These are phyloP conservation scores for Fusarium beomiforme DNA, from an alignment of 2,329 filamentous ascomycete genomes.

Conservation along the genomic window DNA sequence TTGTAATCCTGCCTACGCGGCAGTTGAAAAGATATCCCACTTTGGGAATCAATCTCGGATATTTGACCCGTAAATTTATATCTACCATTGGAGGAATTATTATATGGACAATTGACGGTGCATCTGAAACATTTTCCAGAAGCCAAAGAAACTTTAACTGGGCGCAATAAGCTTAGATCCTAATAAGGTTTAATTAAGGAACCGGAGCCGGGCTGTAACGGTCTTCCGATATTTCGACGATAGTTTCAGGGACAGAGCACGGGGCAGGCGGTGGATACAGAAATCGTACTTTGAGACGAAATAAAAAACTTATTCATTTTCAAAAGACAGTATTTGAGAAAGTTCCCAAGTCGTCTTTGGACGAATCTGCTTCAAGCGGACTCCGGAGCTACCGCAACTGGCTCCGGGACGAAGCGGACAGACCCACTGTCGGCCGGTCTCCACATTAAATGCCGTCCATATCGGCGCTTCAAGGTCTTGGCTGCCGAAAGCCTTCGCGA, in stretches of 20 bases:
- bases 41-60: background rate
- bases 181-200: conserved; percentile 36
- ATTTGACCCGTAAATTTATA: background rate
- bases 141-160: conserved; percentile 12
- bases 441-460: background rate
- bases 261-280: background rate
- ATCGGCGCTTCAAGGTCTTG: background rate
- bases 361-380: background rate
- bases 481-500: background rate
- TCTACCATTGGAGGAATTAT: conserved; percentile 32
- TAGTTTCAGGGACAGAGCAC: conserved; percentile 16
- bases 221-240: background rate
- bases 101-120: background rate
- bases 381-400: too few relatives aligned
- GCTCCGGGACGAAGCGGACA: background rate
- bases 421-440: background rate
- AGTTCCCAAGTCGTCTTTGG: background rate
- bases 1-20: conserved; percentile 1
- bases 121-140: conserved; percentile 34
- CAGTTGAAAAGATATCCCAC: conserved; percentile 17
- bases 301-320: background rate
- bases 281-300: background rate
- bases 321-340: too few relatives aligned
- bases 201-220: background rate
- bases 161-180: background rate